A percentile compares a stretch with the other conserved stretches of the same genome.
Conservation (phyloP, 2,329 filamentous ascomycete genomes). For the Aureobasidium sp. region DNA sequence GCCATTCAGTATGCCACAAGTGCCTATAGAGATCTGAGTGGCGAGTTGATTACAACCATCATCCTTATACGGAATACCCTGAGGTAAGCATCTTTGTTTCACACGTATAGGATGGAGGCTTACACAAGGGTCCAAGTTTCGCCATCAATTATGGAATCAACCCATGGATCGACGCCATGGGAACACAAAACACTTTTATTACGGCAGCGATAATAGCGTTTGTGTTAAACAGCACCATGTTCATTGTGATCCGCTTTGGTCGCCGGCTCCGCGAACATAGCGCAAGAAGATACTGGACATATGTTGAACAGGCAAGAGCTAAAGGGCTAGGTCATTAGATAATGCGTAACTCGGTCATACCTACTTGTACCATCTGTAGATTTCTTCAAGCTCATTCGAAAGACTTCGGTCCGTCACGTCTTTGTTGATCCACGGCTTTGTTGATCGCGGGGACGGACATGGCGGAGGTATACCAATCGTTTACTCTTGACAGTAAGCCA, state of each 20-base stretch:
- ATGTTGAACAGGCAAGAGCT: conserved; percentile 7
- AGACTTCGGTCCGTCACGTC: not conserved
- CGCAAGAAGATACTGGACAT: conserved; percentile 8
- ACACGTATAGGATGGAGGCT: not conserved
- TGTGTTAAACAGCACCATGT: not conserved
- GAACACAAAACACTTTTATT: conserved; percentile 36
- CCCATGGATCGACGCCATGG: conserved; percentile 35
- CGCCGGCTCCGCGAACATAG: not conserved
- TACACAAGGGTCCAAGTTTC: conserved; percentile 23
- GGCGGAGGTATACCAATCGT: not conserved
- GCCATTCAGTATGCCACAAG: conserved; percentile 10
- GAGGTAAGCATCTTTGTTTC: conserved; percentile 12
- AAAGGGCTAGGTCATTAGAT: conserved; percentile 3
- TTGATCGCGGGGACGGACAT: not conserved
- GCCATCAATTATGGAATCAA: conserved; percentile 39
- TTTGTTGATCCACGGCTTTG: not conserved
- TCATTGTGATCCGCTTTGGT: not conserved
- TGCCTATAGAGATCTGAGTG: conserved; percentile 27
- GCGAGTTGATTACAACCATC: conserved; percentile 37
- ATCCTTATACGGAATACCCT: conserved; percentile 41
- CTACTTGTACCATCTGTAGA: not conserved
- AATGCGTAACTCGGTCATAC: not conserved
- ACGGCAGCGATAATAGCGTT: conserved; percentile 24
- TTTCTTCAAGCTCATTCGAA: not conserved
- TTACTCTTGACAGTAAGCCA: not conserved